Evolutionary conservation across 768 basidiomycete genomes (phyloP).

Genomic region (Boletus tomentosulus): DNA sequence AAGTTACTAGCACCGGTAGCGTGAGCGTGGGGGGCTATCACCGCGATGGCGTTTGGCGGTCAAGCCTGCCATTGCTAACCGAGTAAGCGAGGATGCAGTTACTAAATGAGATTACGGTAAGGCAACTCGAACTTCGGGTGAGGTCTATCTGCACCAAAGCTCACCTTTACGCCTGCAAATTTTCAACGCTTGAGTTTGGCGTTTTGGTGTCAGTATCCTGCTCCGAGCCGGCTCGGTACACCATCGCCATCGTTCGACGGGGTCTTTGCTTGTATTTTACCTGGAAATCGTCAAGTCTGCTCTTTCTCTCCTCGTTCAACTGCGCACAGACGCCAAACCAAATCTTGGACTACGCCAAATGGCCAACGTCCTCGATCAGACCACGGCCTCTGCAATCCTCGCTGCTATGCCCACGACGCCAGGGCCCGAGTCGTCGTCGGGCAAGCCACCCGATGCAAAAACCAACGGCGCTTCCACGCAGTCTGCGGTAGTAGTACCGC

Average conservation of each 20-base stretch:
- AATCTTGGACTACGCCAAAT: conserved; percentile 11
- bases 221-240: conserved; percentile 10
- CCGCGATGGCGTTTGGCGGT: neutral
- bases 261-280: conserved; percentile 22
- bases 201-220: conserved; percentile 8
- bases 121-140: neutral
- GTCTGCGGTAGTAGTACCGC: conserved; percentile 25
- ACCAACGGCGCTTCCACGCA: conserved; percentile 11
- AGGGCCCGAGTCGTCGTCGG: conserved; percentile 4
- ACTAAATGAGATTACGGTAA: conserved; percentile 28
- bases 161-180: conserved; percentile 21
- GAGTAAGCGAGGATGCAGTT: conserved; percentile 19
- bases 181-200: conserved; percentile 22
- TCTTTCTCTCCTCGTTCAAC: neutral
- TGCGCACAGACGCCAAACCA: neutral
- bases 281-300: neutral
- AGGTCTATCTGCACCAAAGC: conserved; percentile 21
- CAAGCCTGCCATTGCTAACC: conserved; percentile 2
- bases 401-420: neutral
- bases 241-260: conserved; percentile 7
- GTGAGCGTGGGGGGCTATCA: neutral
- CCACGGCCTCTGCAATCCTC: conserved; percentile 4
- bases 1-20: neutral
- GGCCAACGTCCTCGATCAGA: conserved; percentile 25
- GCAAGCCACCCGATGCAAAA: conserved; percentile 7